A percentile compares a stretch with the other conserved stretches of the same genome.
phyloP scores from a whole-genome alignment of 306 rosid species.

The Inga oerstediana region DNA sequence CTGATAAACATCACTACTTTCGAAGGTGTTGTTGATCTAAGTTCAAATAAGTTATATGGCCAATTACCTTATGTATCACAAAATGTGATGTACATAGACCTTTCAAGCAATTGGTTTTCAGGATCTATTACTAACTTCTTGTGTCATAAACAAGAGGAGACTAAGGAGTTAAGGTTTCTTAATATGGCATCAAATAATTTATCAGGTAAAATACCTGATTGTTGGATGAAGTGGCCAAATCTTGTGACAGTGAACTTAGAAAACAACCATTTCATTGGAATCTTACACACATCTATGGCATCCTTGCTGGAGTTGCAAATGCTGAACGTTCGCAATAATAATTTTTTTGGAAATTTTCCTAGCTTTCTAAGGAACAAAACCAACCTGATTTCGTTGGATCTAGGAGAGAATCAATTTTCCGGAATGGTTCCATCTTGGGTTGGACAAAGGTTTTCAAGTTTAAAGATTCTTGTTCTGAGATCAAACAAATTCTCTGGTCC shows the following conservation, averaged over 20 bases:
- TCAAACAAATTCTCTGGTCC: not conserved
- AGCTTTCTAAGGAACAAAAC: not conserved
- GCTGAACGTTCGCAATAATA: slow-evolving; percentile 11
- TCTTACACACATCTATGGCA: not conserved
- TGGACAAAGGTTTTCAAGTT: not conserved
- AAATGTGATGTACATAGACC: not conserved
- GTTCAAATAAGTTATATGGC: slow-evolving; percentile 11
- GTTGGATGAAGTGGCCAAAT: slow-evolving; percentile 20
- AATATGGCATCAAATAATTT: not conserved
- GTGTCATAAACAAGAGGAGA: not conserved
- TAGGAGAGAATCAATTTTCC: not conserved
- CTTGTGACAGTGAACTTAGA: not conserved
- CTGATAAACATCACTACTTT: not conserved
- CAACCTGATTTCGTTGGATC: not conserved
- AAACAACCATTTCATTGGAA: not conserved
- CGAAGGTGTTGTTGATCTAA: not conserved
- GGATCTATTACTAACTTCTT: slow-evolving; percentile 9
- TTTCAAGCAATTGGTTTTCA: not conserved
- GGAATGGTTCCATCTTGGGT: not conserved
- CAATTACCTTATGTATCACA: not conserved
- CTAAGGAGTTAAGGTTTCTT: not conserved
- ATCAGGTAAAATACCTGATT: slow-evolving; percentile 12
- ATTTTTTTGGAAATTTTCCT: not conserved
- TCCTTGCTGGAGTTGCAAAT: not conserved
- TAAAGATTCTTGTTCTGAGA: slow-evolving; percentile 32